Percentiles rank a stretch among this genome's conserved stretches.
phyloP scores from a whole-genome alignment of 768 basidiomycete species.

The Boletus pseudopeckii region DNA sequence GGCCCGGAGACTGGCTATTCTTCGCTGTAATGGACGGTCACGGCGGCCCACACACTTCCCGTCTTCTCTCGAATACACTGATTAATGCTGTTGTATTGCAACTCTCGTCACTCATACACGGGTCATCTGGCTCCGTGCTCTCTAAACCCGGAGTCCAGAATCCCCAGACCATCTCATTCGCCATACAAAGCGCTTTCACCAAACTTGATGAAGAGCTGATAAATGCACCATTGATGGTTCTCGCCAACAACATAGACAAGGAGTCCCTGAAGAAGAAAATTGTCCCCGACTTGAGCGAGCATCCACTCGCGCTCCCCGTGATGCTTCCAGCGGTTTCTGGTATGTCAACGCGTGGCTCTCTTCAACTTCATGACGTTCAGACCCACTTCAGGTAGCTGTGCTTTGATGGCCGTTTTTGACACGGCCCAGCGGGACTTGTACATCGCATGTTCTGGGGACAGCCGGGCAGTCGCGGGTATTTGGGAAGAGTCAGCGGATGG shows the following conservation, averaged over 20 bases:
- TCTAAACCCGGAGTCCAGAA: conserved; percentile 38
- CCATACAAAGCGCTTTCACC: conserved; percentile 74
- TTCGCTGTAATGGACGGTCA: conserved; percentile 94
- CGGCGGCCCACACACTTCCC: conserved; percentile 77
- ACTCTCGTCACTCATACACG: conserved; percentile 52
- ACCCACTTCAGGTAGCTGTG: conserved; percentile 70
- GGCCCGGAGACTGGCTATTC: conserved; percentile 72
- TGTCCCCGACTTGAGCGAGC: conserved; percentile 64
- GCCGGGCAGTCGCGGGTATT: conserved; percentile 91
- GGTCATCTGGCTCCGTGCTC: conserved; percentile 31
- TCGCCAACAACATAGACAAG: conserved; percentile 55
- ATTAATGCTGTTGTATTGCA: conserved; percentile 82
- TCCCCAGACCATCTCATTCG: conserved; percentile 55
- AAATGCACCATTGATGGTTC: conserved; percentile 69
- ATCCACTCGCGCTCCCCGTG: conserved; percentile 66
- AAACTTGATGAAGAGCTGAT: conserved; percentile 85
- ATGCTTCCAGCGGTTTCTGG: conserved; percentile 84
- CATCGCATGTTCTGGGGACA: conserved; percentile 90
- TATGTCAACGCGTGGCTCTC: conserved; percentile 16
- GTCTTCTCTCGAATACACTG: conserved; percentile 76
- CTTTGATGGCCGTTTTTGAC: conserved; percentile 84
- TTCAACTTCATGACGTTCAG: conserved; percentile 9
- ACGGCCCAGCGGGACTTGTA: conserved; percentile 79
- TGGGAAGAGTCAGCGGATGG: conserved; percentile 71
- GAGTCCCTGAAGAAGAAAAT: conserved; percentile 47